Evolutionary conservation across 345 rosid species (phyloP).

Genomic region (Salix koriyanagi): DNA sequence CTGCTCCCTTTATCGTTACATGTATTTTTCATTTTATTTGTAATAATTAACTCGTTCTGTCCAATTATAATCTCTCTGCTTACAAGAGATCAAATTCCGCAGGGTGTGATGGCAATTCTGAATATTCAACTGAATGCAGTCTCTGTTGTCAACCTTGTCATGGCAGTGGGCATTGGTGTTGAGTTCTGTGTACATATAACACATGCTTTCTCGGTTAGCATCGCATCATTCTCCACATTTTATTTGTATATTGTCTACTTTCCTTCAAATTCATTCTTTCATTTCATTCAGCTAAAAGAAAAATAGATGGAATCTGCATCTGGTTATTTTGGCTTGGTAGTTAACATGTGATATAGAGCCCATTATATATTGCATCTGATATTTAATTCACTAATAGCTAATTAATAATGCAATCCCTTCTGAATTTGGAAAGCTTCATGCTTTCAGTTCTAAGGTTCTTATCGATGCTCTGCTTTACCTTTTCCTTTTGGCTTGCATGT

Average conservation of each 20-base stretch:
- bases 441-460: not conserved
- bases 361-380: not conserved
- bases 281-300: not conserved
- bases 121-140: slow-evolving; percentile 89
- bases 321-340: not conserved
- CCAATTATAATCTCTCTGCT: not conserved
- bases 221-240: not conserved
- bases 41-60: not conserved
- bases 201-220: slow-evolving; percentile 80
- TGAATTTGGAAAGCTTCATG: not conserved
- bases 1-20: not conserved
- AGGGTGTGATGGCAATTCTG: slow-evolving; percentile 95
- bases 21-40: not conserved
- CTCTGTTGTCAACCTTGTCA: slow-evolving; percentile 89
- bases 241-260: not conserved
- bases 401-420: not conserved
- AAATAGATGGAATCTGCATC: not conserved
- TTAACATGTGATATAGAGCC: not conserved
- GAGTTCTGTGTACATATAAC: slow-evolving; percentile 97
- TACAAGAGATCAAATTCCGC: slow-evolving; percentile 31
- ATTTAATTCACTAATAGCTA: not conserved
- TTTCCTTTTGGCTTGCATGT: slow-evolving; percentile 3
- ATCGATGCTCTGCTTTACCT: not conserved
- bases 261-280: not conserved
- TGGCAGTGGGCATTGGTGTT: slow-evolving; percentile 93